Percentiles rank a stretch among this genome's conserved stretches.
Evolutionary conservation across 768 basidiomycete genomes (phyloP).

Genomic region (Calocybe gangraenosa): DNA sequence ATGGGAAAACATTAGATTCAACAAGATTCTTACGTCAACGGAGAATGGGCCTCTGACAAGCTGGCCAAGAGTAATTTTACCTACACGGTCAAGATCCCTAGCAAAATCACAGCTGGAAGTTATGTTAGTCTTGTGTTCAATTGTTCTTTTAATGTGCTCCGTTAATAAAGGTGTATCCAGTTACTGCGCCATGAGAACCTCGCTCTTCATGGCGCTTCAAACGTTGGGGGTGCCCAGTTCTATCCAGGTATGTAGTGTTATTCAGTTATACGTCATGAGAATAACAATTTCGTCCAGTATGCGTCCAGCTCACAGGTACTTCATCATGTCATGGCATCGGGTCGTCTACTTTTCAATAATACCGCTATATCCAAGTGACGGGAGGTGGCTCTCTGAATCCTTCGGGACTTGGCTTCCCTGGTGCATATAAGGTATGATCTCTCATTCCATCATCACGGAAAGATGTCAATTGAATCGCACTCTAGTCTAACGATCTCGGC

Average conservation of each 20-base stretch:
- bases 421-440: constrained; percentile 25
- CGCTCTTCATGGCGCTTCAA: constrained; percentile 30
- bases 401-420: constrained; percentile 34
- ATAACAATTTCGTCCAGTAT: constrained; percentile 18
- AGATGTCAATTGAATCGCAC: neutral
- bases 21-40: constrained; percentile 29
- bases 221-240: constrained; percentile 32
- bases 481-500: constrained; percentile 27
- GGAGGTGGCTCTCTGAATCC: constrained; percentile 31
- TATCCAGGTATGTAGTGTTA: constrained; percentile 23
- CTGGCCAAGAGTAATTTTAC: constrained; percentile 30
- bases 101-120: constrained; percentile 31
- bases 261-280: neutral
- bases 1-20: constrained; percentile 22
- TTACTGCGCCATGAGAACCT: constrained; percentile 36
- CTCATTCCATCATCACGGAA: neutral
- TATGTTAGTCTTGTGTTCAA: constrained; percentile 23
- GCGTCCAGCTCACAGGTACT: constrained; percentile 31
- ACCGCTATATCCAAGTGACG: constrained; percentile 20
- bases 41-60: constrained; percentile 33
- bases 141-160: neutral
- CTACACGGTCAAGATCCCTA: constrained; percentile 32
- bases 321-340: neutral
- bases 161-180: constrained; percentile 11
- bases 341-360: no score